These are phyloP conservation scores for Sambucus nigra DNA, from an alignment of 129 eudicot genomes.

Conservation along the genomic window DNA sequence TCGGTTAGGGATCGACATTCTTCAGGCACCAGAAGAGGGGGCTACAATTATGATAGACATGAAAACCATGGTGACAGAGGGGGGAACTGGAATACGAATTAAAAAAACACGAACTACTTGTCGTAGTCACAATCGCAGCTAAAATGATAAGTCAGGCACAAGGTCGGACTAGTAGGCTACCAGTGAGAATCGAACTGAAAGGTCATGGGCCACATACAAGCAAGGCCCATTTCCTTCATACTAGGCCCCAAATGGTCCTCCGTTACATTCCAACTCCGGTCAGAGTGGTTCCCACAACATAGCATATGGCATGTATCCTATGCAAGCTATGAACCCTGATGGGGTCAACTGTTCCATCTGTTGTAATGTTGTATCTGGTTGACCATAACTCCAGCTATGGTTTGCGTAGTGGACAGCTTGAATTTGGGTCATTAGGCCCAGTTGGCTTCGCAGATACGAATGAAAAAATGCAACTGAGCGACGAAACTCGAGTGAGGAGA, in stretches of 20 bases:
- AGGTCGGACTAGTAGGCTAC: slow-evolving; percentile 31
- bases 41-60: slow-evolving; percentile 55
- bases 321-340: slow-evolving; percentile 31
- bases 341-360: slow-evolving; percentile 53
- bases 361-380: slow-evolving; percentile 69
- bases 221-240: too few relatives aligned
- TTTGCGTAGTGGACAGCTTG: too few relatives aligned
- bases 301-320: slow-evolving; percentile 53
- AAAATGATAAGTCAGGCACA: slow-evolving; percentile 56
- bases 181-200: slow-evolving; percentile 45
- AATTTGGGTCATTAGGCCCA: too few relatives aligned
- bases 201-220: too few relatives aligned
- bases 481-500: too few relatives aligned
- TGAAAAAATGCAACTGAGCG: slow-evolving; percentile 35
- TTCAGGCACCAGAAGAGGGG: slow-evolving; percentile 62
- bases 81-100: slow-evolving; percentile 44
- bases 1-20: slow-evolving; percentile 56
- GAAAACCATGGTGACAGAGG: slow-evolving; percentile 55
- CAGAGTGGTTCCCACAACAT: too few relatives aligned
- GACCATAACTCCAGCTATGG: slow-evolving; percentile 51
- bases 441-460: slow-evolving; percentile 32
- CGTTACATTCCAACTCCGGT: too few relatives aligned
- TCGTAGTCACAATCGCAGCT: slow-evolving; percentile 55
- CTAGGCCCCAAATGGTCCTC: too few relatives aligned
- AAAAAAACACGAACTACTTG: slow-evolving; percentile 50